Evolutionary conservation across 192 early-diverging fungal species (phyloP), one percentile per base, ranked within the genome.

Genomic region (Coemansia nantahalensis): DNA sequence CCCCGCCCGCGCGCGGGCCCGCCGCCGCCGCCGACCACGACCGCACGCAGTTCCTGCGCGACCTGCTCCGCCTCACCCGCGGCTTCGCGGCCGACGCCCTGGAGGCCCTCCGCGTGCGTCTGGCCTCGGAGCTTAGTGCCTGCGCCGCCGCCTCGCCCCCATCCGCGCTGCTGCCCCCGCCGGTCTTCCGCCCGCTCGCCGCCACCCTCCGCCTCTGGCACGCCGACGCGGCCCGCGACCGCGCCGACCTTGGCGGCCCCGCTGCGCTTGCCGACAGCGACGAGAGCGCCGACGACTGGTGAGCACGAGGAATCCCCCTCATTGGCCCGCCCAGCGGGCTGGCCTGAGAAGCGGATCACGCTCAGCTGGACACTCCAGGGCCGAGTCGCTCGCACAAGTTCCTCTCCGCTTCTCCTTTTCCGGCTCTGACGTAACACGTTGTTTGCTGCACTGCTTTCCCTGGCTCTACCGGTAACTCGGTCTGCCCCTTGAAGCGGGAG

Each of bases 61-160:
- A 54, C 23, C 32, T 54, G 31, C 16, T 35, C 6, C 23, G 28
- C 9, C 19, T 54, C 14, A 42, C 40, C 1, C 19, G 31, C 14
- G 51, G 51, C 9, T 54, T 54, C 9, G 35, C 48, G 1, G 33
- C 44, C 5, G 56, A 59, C 23, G 47, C 48, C 13, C 33, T 59
- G 30, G 56, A 59, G 41, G 8, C 48, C 5, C 34, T 59, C 5
- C 48, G 56, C 13, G 56, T 50, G 23, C 40, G 48, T 10, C 41
- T 59, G 34, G 34, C 22, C 1, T 22, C 42, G 9, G 17, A 23
- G 41, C 41, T 41, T 1, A 0, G 24, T 21, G n/a, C 39, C 18
- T 19, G 7, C 16, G 6, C 9, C 21, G 18, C 2, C 24, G 14
- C 8, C n/a, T 19, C 14, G 16, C 8, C 10, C 5, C 11, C 16